Evolutionary conservation across 2,329 filamentous ascomycete species (phyloP).

Genomic region (Aphanocladium album): DNA sequence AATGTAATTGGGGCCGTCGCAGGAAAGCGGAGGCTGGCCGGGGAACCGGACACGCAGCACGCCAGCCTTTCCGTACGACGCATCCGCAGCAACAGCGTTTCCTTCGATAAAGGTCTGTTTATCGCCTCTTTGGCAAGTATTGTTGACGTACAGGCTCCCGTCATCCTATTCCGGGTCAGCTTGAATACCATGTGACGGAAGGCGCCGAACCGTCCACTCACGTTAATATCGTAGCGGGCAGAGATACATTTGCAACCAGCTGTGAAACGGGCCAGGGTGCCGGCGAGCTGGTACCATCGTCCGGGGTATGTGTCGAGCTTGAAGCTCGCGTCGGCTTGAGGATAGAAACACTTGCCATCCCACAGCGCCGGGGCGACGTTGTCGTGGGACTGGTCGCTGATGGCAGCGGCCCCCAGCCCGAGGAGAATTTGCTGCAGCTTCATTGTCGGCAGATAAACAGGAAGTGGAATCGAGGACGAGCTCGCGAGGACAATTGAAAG

Average conservation of each 20-base stretch:
- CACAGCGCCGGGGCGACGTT: conserved; percentile 25
- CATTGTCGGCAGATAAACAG: background rate
- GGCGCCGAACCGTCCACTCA: conserved; percentile 13
- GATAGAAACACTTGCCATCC: conserved; percentile 29
- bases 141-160: conserved; percentile 28
- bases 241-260: conserved; percentile 28
- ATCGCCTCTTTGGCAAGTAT: conserved; percentile 24
- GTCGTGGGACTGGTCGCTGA: conserved; percentile 3
- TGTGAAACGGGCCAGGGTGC: conserved; percentile 26
- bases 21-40: conserved; percentile 23
- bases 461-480: background rate
- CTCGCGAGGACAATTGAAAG: background rate
- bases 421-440: conserved; percentile 4
- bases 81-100: conserved; percentile 22
- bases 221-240: conserved; percentile 28
- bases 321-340: conserved; percentile 24
- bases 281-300: conserved; percentile 30
- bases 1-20: conserved; percentile 29
- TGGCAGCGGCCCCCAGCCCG: background rate
- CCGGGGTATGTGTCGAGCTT: conserved; percentile 26
- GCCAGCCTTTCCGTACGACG: conserved; percentile 25
- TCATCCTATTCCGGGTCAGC: conserved; percentile 20
- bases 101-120: conserved; percentile 26
- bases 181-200: background rate
- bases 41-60: conserved; percentile 29